Evolutionary conservation across 148 eudicot genomes (phyloP).

Genomic region (Nyssa sinensis): DNA sequence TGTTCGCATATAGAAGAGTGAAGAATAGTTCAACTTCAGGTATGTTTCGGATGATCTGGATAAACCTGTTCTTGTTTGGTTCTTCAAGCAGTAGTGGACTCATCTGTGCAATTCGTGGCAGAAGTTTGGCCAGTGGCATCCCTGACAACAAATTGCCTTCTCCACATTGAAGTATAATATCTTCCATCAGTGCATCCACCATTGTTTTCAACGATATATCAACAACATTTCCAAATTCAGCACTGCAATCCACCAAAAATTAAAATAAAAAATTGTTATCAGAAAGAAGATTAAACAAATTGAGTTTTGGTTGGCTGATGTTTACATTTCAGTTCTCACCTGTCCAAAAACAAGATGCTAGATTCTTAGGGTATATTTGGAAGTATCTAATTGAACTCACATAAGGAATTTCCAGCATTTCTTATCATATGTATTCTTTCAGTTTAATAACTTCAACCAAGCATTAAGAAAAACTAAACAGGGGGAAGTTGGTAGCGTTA

Average conservation of each 20-base stretch:
- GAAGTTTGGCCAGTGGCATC: conserved; percentile 73
- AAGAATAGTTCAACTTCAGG: conserved; percentile 83
- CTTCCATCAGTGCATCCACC: conserved; percentile 55
- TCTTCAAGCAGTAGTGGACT: conserved; percentile 62
- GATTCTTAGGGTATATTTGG: neutral
- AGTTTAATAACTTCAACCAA: neutral
- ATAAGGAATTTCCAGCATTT: neutral
- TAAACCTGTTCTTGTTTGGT: conserved; percentile 56
- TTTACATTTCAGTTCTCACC: neutral
- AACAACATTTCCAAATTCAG: conserved; percentile 67
- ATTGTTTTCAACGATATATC: conserved; percentile 62
- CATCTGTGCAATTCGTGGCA: conserved; percentile 60
- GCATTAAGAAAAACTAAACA: neutral
- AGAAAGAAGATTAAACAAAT: neutral
- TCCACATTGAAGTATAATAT: conserved; percentile 46
- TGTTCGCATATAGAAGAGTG: conserved; percentile 78
- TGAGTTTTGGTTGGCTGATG: neutral
- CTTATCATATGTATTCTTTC: neutral
- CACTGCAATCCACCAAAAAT: conserved; percentile 64
- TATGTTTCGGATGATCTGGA: conserved; percentile 52
- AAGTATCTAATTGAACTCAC: neutral
- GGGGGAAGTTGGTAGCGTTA: neutral
- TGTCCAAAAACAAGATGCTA: neutral
- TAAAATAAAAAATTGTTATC: neutral
- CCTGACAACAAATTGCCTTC: conserved; percentile 42